These are phyloP conservation scores for Chiua virens DNA, from an alignment of 768 basidiomycete genomes.

Conservation along the genomic window DNA sequence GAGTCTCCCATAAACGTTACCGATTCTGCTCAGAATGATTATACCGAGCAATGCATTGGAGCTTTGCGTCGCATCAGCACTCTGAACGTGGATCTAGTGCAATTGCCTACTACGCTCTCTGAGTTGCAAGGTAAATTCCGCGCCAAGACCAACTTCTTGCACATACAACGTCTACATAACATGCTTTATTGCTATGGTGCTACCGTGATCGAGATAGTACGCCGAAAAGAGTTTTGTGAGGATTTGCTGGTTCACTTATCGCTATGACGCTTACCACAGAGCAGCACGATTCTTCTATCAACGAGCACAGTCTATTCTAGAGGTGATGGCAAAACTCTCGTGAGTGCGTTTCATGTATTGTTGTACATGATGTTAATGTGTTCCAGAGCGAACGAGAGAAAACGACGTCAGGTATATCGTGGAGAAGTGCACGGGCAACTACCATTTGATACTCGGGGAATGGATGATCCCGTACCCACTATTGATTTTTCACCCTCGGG, in stretches of 20 bases:
- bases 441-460: slow-evolving; percentile 79
- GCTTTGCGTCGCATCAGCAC: slow-evolving; percentile 73
- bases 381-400: slow-evolving; percentile 69
- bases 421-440: slow-evolving; percentile 82
- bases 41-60: slow-evolving; percentile 64
- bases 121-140: slow-evolving; percentile 71
- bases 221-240: slow-evolving; percentile 87
- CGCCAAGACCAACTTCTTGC: slow-evolving; percentile 82
- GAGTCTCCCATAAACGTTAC: background rate
- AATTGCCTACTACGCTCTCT: slow-evolving; percentile 64
- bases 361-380: slow-evolving; percentile 2
- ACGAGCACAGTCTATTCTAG: slow-evolving; percentile 75
- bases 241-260: slow-evolving; percentile 2
- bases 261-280: slow-evolving; percentile 2
- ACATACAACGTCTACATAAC: slow-evolving; percentile 84
- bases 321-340: slow-evolving; percentile 88
- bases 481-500: slow-evolving; percentile 80
- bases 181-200: slow-evolving; percentile 93
- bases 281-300: slow-evolving; percentile 79
- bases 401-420: slow-evolving; percentile 82
- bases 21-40: slow-evolving; percentile 55
- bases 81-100: slow-evolving; percentile 79
- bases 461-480: slow-evolving; percentile 77
- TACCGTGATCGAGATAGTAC: slow-evolving; percentile 86
- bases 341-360: slow-evolving; percentile 38